Conservation (phyloP, 768 basidiomycete genomes). For the Agrocybe chaxingu region DNA sequence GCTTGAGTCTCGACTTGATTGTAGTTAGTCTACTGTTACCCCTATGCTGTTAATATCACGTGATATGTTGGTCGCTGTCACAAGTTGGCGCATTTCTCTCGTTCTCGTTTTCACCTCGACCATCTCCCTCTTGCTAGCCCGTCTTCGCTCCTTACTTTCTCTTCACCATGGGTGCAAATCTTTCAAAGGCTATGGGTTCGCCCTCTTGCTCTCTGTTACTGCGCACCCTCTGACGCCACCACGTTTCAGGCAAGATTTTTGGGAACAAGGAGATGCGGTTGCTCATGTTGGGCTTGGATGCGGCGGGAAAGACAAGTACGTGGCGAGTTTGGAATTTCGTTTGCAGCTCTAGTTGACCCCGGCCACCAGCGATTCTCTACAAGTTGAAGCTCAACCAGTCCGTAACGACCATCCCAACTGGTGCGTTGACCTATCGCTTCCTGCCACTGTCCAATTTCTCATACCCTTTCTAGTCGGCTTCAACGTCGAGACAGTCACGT, state of each 20-base stretch:
- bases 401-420: slow-evolving; percentile 97
- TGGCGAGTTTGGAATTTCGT: slow-evolving; percentile 10
- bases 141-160: slow-evolving; percentile 64
- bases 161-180: slow-evolving; percentile 76
- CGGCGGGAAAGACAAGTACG: slow-evolving; percentile 98
- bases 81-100: slow-evolving; percentile 1
- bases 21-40: slow-evolving; percentile 3
- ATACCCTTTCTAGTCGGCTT: slow-evolving; percentile 69
- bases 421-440: slow-evolving; percentile 34
- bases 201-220: slow-evolving; percentile 4
- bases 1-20: slow-evolving; percentile 14
- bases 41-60: not conserved
- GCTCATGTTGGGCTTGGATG: slow-evolving; percentile 95
- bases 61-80: slow-evolving; percentile 8
- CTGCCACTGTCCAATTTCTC: slow-evolving; percentile 6
- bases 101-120: slow-evolving; percentile 13
- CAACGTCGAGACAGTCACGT: slow-evolving; percentile 98
- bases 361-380: slow-evolving; percentile 84
- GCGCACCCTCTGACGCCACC: slow-evolving; percentile 10
- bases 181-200: slow-evolving; percentile 81
- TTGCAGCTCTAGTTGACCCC: not conserved
- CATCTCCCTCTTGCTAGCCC: slow-evolving; percentile 19
- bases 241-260: slow-evolving; percentile 76
- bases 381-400: slow-evolving; percentile 99
- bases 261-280: slow-evolving; percentile 99